Evolutionary conservation across 2,329 filamentous ascomycete species (phyloP).

Genomic region (Monosporascus ibericus): DNA sequence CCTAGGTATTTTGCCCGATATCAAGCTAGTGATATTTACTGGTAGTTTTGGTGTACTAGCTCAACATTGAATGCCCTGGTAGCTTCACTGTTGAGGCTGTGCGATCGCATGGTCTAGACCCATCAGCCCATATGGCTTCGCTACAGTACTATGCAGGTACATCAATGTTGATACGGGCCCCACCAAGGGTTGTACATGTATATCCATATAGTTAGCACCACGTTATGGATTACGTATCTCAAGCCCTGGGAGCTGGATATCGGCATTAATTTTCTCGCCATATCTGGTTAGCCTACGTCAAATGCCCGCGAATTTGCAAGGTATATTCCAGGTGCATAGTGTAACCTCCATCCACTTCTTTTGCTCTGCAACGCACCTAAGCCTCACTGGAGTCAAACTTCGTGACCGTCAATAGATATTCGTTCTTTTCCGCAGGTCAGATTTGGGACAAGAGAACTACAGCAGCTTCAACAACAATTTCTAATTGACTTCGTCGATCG

Average conservation of each 20-base stretch:
- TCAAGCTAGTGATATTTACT: no score
- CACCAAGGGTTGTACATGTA: neutral
- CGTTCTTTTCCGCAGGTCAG: neutral
- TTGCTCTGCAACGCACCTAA: neutral
- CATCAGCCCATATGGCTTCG: no score
- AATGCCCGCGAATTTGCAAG: neutral
- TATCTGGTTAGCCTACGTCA: no score
- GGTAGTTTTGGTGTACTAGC: no score
- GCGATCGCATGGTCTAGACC: no score
- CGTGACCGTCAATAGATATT: neutral
- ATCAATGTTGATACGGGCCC: no score
- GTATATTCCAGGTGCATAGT: neutral
- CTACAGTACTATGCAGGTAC: no score
- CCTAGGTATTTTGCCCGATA: no score
- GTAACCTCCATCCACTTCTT: neutral
- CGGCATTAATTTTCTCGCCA: no score
- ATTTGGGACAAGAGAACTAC: neutral
- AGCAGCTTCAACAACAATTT: neutral
- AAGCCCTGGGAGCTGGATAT: no score
- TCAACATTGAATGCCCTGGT: no score
- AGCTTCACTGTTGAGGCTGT: no score
- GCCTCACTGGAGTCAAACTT: neutral
- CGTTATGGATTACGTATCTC: neutral
- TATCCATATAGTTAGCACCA: neutral
- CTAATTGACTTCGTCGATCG: neutral